phyloP scores from a whole-genome alignment of 176 grass and related monocot species.

The Aegilops bicornis region DNA sequence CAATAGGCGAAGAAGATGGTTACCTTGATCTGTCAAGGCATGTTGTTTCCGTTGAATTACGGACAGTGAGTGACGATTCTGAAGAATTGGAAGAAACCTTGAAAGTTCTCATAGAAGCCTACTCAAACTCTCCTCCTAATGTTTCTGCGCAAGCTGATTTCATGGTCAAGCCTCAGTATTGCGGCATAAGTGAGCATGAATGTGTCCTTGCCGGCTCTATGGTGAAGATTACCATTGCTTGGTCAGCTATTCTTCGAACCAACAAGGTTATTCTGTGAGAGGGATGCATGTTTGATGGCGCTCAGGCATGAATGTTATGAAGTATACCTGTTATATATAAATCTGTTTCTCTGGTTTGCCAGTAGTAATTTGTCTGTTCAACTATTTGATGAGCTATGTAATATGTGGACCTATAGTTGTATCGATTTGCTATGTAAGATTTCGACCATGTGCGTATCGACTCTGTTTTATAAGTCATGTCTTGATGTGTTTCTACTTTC shows the following conservation, averaged over 20 bases:
- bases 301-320: not conserved
- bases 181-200: not conserved
- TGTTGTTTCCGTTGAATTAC: not conserved
- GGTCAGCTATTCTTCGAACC: not conserved
- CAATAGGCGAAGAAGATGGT: not conserved
- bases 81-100: not conserved
- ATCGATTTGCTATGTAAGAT: no score
- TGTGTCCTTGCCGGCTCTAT: not conserved
- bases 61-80: not conserved
- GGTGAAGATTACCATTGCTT: not conserved
- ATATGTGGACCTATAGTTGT: not conserved
- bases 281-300: not conserved
- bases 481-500: not conserved
- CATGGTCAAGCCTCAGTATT: not conserved
- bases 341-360: not conserved
- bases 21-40: not conserved
- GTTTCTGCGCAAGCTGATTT: not conserved
- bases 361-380: not conserved
- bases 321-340: not conserved
- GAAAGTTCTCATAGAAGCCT: not conserved
- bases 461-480: not conserved
- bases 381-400: not conserved
- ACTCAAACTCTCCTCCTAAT: not conserved
- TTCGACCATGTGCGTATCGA: not conserved
- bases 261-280: not conserved